A percentile compares a stretch with the other conserved stretches of the same genome.
phyloP scores from a whole-genome alignment of 2,329 filamentous ascomycete species.

The Fusarium denticulatum region DNA sequence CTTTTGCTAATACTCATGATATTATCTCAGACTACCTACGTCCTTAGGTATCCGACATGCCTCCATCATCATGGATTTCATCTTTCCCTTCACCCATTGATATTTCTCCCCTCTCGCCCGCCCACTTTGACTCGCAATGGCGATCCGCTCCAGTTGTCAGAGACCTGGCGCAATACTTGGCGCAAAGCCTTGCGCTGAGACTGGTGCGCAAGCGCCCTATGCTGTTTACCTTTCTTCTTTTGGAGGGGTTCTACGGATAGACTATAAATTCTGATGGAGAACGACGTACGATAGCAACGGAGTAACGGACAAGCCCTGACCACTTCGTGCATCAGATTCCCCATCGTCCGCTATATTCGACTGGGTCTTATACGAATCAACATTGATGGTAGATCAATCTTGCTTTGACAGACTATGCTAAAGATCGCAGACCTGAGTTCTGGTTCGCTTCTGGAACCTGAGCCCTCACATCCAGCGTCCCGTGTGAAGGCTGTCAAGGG shows the following conservation, averaged over 20 bases:
- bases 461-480: not conserved
- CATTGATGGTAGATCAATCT: conserved; percentile 6
- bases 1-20: conserved; percentile 28
- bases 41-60: not conserved
- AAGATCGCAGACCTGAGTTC: not conserved
- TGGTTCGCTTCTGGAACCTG: conserved; percentile 19
- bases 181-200: conserved; percentile 12
- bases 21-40: not conserved
- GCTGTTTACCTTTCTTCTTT: not conserved
- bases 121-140: conserved; percentile 21
- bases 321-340: not conserved
- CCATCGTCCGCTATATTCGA: conserved; percentile 9
- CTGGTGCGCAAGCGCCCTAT: conserved; percentile 8
- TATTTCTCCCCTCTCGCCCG: conserved; percentile 12
- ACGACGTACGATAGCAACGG: not conserved
- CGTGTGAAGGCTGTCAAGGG: conserved; percentile 26
- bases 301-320: not conserved
- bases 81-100: conserved; percentile 24
- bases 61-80: conserved; percentile 33
- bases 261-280: not conserved
- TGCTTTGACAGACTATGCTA: not conserved
- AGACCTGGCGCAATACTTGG: conserved; percentile 27
- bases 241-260: not conserved
- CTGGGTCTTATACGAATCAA: conserved; percentile 14
- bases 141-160: conserved; percentile 41